Conservation (phyloP, 2,329 filamentous ascomycete genomes). For the Diaporthe sp. region DNA sequence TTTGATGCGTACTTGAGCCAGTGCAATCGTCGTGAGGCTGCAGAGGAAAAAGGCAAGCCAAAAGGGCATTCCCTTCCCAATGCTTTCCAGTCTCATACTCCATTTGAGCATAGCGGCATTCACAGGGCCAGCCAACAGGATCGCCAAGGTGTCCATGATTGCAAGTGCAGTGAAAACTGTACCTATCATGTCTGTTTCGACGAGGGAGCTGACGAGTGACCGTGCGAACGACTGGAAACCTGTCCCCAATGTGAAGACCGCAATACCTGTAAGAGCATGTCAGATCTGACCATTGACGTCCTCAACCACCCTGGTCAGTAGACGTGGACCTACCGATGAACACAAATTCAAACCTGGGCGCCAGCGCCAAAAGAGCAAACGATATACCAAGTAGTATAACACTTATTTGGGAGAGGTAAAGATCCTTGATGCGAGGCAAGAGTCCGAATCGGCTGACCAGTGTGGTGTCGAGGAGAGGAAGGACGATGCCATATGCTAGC, state of each 20-base stretch:
- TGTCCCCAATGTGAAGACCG: background rate
- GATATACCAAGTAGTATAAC: background rate
- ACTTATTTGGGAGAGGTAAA: background rate
- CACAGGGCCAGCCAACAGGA: background rate
- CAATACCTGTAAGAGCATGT: background rate
- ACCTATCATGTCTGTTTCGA: constrained; percentile 10
- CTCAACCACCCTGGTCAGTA: background rate
- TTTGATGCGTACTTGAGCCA: background rate
- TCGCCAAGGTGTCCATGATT: constrained; percentile 6
- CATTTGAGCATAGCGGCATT: background rate
- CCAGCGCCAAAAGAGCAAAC: background rate
- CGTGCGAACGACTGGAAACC: background rate
- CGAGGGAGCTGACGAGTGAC: constrained; percentile 1
- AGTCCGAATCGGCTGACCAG: background rate
- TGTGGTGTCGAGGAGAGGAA: constrained; percentile 12
- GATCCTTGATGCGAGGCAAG: background rate
- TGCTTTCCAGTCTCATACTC: background rate
- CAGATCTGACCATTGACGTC: background rate
- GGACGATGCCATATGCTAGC: constrained; percentile 1
- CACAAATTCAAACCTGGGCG: background rate
- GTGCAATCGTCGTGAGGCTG: background rate
- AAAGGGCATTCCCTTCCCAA: background rate
- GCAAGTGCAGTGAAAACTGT: constrained; percentile 11
- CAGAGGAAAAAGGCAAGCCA: background rate
- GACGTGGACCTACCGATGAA: background rate